phyloP scores from a whole-genome alignment of 2,329 filamentous ascomycete species.

The Phaeosphaeriaceae sp. region DNA sequence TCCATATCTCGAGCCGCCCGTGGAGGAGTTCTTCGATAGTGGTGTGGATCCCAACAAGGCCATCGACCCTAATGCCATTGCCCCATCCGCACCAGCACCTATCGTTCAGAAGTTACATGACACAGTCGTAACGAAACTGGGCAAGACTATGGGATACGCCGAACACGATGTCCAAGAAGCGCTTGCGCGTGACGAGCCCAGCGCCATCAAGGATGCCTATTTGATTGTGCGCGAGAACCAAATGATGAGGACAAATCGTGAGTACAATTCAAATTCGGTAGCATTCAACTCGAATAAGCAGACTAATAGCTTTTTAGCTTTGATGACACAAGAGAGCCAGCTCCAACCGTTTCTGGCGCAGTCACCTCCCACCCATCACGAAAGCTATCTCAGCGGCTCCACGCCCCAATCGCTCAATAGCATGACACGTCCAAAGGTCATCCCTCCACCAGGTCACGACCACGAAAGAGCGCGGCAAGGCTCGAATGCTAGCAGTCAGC shows the following conservation, averaged over 20 bases:
- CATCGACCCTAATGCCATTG: conserved; percentile 82
- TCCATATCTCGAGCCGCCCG: conserved; percentile 82
- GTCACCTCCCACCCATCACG: conserved; percentile 61
- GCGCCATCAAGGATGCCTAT: conserved; percentile 98
- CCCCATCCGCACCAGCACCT: conserved; percentile 72
- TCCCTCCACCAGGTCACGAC: conserved; percentile 30
- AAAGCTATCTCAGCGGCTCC: conserved; percentile 43
- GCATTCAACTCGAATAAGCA: too few relatives aligned
- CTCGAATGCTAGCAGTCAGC: conserved; percentile 52
- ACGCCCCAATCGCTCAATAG: conserved; percentile 44
- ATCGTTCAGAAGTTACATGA: conserved; percentile 91
- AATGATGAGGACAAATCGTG: conserved; percentile 93
- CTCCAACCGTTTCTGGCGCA: conserved; percentile 62
- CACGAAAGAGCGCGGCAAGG: conserved; percentile 54
- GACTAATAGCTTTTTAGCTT: conserved; percentile 51
- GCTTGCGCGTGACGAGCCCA: conserved; percentile 88
- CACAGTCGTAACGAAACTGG: conserved; percentile 92
- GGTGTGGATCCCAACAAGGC: conserved; percentile 93
- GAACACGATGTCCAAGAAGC: conserved; percentile 95
- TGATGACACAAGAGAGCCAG: conserved; percentile 60
- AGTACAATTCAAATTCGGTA: too few relatives aligned
- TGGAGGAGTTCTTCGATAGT: conserved; percentile 91
- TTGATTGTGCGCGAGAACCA: conserved; percentile 98
- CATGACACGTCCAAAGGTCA: conserved; percentile 40
- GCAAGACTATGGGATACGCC: conserved; percentile 97